Percentiles rank a stretch among this genome's conserved stretches.
Conservation (phyloP, 306 rosid species). For the Dalbergia cultrata region DNA sequence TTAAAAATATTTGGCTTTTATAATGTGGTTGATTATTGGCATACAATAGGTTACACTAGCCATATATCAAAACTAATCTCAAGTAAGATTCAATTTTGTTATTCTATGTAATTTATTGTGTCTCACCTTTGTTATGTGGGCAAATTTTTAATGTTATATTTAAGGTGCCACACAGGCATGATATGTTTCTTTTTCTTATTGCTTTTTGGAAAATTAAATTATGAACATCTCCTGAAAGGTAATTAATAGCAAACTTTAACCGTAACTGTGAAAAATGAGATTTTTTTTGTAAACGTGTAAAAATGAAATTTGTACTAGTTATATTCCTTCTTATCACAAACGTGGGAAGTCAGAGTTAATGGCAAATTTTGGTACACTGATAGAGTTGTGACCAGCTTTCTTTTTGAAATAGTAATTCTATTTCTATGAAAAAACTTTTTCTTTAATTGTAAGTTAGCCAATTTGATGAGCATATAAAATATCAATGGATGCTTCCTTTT, state of each 20-base stretch:
- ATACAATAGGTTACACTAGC: no score
- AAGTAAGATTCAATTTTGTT: no score
- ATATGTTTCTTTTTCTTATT: no score
- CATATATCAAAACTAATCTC: no score
- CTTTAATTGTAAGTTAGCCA: neutral
- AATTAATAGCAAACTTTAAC: neutral
- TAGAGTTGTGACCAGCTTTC: neutral
- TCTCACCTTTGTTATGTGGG: no score
- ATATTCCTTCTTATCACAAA: neutral
- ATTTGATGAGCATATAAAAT: neutral
- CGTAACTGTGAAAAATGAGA: no score
- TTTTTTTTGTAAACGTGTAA: neutral
- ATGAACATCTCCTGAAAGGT: neutral
- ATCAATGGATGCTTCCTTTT: neutral
- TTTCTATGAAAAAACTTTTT: neutral
- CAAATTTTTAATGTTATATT: no score
- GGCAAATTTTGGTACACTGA: constrained; percentile 20
- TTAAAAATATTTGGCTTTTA: no score
- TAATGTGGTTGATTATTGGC: no score
- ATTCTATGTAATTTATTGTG: no score
- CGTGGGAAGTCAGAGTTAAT: constrained; percentile 19
- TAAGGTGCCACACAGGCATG: no score
- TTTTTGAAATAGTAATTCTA: neutral
- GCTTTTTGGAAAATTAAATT: neutral
- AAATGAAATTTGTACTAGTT: constrained; percentile 7